Base-by-base conservation (phyloP, 768 basidiomycete species). In the Calocybe indica region DNA sequence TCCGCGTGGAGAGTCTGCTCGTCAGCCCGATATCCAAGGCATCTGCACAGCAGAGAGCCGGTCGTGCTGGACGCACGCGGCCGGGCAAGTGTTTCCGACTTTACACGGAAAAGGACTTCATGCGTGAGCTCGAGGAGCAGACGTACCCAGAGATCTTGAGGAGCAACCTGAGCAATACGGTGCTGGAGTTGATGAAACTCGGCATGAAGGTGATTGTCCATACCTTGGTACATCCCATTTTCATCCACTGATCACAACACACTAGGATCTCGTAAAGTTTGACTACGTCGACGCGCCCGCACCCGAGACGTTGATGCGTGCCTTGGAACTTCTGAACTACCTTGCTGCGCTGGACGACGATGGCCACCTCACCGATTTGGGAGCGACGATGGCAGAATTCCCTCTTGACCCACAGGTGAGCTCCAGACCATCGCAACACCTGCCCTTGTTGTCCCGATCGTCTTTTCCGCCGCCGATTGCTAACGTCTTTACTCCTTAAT, bases 1-100 rank as follows among this genome's bases (percentile, higher is more conserved):
- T 97, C 50, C 84, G 95, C 40, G 95, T 98, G 13, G 95, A 99
- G 70, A 88, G 85, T 51, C 71, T 99, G 46, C 70, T 97, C 12
- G 94, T 98, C 38, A 85, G 87, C 44, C 94, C 93, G 0, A 99
- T 98, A 56, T 95, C 92, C 29, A 98, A 98, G 64, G 96, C 93
- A 1, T 91, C 88, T 0, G 95, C 95, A 5, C 91, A 95, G 66
- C 95, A 99, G 65, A 71, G 96, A 32, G 92, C 96, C 1, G 95
- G 96, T 39, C 91, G 95, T 62, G 95, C 95, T 0, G 96, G 95
- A 33, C 82, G 96, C 50, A 99, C 96, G 15, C 71, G 92, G 47
- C 95, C 96, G 0, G 96, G 95, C 32, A 98, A 98, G 64, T 97
- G 95, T 63, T 99, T 97, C 73, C 74, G 95, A 54, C 62, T 99